These are phyloP conservation scores for Brassica cretica DNA, from an alignment of 345 rosid genomes.

Conservation along the genomic window DNA sequence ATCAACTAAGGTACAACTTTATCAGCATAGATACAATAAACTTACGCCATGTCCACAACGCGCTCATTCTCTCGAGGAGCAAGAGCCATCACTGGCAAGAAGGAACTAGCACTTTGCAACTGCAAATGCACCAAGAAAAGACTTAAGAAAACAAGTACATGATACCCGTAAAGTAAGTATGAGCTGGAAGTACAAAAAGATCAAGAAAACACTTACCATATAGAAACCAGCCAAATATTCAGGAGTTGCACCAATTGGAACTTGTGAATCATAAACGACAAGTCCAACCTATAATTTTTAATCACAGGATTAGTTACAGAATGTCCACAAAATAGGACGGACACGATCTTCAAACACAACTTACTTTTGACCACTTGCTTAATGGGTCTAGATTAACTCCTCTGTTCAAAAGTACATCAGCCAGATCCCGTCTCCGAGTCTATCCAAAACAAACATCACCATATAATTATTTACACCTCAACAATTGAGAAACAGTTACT, in stretches of 20 bases:
- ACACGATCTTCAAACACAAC: conserved; percentile 18
- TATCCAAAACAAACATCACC: conserved; percentile 33
- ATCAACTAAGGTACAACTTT: background rate
- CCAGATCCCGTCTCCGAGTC: conserved; percentile 91
- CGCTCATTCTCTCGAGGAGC: conserved; percentile 95
- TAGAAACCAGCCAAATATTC: conserved; percentile 96
- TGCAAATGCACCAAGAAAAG: conserved; percentile 36
- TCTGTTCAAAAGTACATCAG: conserved; percentile 87
- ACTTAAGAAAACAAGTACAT: conserved; percentile 10
- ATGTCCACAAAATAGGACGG: background rate
- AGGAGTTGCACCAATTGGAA: conserved; percentile 95
- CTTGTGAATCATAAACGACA: conserved; percentile 89
- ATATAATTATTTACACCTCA: conserved; percentile 11
- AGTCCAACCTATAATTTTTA: conserved; percentile 70
- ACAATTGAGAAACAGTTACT: conserved; percentile 20
- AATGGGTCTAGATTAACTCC: conserved; percentile 92
- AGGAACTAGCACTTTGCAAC: conserved; percentile 96
- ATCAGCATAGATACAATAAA: conserved; percentile 12
- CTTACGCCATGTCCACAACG: conserved; percentile 96
- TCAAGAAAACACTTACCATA: conserved; percentile 52
- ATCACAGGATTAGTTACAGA: background rate
- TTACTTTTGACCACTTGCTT: conserved; percentile 98
- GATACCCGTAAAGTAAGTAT: background rate
- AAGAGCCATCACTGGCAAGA: conserved; percentile 98
- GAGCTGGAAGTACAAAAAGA: conserved; percentile 7